phyloP scores from a whole-genome alignment of 306 rosid species.

The Castanea mollissima region DNA sequence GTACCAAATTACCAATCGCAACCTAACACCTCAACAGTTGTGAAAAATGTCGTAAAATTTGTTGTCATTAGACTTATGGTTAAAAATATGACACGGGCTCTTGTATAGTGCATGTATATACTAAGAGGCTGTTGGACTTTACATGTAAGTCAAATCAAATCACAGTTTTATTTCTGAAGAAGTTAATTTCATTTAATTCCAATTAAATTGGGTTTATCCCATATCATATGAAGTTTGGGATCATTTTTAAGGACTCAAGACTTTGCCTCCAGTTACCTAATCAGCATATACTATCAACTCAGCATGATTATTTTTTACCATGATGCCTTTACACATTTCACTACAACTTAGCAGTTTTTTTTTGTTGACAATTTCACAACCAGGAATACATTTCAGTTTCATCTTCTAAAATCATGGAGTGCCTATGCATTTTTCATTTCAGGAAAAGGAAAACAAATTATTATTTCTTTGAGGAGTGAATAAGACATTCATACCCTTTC shows the following conservation, averaged over 20 bases:
- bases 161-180: neutral
- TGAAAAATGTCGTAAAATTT: too few species aligned
- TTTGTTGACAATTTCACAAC: neutral
- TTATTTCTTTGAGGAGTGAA: neutral
- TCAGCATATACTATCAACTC: neutral
- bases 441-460: neutral
- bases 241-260: neutral
- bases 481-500: slow-evolving; percentile 68
- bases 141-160: neutral
- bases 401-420: neutral
- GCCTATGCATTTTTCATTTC: neutral
- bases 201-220: neutral
- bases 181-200: neutral
- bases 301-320: neutral
- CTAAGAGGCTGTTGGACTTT: neutral
- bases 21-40: too few species aligned
- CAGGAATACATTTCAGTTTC: neutral
- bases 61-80: too few species aligned
- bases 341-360: neutral
- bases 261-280: neutral
- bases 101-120: neutral
- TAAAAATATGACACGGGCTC: neutral
- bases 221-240: neutral
- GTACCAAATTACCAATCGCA: too few species aligned
- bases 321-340: neutral